phyloP scores from a whole-genome alignment of 805 yeast genomes.

The Zygosaccharomyces gambellarensis region DNA sequence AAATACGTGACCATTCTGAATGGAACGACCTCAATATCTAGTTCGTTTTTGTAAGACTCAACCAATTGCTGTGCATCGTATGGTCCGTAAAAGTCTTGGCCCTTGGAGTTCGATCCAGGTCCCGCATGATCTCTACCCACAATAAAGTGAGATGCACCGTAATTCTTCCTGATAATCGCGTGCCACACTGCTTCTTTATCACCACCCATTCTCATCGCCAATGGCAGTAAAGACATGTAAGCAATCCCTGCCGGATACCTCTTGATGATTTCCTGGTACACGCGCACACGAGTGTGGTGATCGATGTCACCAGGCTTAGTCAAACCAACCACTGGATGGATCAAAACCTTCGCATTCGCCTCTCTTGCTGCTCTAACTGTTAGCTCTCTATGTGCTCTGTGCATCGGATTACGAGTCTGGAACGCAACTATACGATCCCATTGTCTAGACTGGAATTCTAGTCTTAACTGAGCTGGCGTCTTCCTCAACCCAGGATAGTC shows the following conservation, averaged over 20 bases:
- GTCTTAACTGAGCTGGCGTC: slow-evolving; percentile 86
- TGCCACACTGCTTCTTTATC: slow-evolving; percentile 99
- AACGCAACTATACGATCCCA: slow-evolving; percentile 93
- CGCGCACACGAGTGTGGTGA: slow-evolving; percentile 95
- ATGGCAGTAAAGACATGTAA: slow-evolving; percentile 76
- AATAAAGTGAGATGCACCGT: slow-evolving; percentile 94
- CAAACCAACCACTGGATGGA: slow-evolving; percentile 95
- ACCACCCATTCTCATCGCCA: slow-evolving; percentile 99
- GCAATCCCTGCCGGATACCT: slow-evolving; percentile 95
- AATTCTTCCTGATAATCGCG: slow-evolving; percentile 92
- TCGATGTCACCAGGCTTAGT: slow-evolving; percentile 98
- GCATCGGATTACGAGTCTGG: slow-evolving; percentile 99
- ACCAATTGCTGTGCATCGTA: slow-evolving; percentile 93
- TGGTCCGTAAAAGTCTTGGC: slow-evolving; percentile 93
- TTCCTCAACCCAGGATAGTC: slow-evolving; percentile 84
- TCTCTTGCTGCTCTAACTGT: slow-evolving; percentile 97
- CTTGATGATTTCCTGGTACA: slow-evolving; percentile 85
- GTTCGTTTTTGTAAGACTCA: slow-evolving; percentile 66
- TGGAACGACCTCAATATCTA: slow-evolving; percentile 87
- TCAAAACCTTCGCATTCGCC: slow-evolving; percentile 77
- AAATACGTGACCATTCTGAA: slow-evolving; percentile 95
- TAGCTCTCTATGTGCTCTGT: slow-evolving; percentile 93
- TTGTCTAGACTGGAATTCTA: slow-evolving; percentile 72
- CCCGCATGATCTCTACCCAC: slow-evolving; percentile 99
- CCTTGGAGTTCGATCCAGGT: slow-evolving; percentile 83